phyloP scores from a whole-genome alignment of 2,329 filamentous ascomycete species.

The Neopestalotiopsis sp. region DNA sequence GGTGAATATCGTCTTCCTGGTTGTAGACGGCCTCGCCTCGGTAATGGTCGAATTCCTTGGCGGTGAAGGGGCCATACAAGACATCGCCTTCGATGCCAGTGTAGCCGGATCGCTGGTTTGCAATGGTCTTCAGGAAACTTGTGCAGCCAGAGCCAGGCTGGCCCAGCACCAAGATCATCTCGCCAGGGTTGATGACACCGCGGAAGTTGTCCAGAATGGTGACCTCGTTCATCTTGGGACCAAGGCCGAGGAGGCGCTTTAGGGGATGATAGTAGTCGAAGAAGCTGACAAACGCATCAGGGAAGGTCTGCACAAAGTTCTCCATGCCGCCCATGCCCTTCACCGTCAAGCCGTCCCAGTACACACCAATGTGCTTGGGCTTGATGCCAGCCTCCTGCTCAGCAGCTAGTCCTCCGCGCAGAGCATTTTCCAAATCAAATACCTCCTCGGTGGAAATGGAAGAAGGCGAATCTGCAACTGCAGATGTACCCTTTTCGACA shows the following conservation, averaged over 20 bases:
- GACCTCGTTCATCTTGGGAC: conserved; percentile 71
- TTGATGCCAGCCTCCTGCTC: conserved; percentile 80
- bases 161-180: conserved; percentile 87
- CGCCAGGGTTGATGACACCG: conserved; percentile 76
- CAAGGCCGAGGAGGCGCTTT: conserved; percentile 66
- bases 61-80: conserved; percentile 74
- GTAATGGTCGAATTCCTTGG: conserved; percentile 74
- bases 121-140: conserved; percentile 71
- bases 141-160: conserved; percentile 76
- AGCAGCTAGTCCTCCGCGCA: conserved; percentile 74
- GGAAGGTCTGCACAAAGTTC: conserved; percentile 77
- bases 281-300: conserved; percentile 76
- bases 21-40: conserved; percentile 87
- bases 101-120: conserved; percentile 67
- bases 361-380: conserved; percentile 78
- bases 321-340: conserved; percentile 75
- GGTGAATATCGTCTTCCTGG: conserved; percentile 84
- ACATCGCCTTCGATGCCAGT: conserved; percentile 70
- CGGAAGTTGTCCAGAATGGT: conserved; percentile 76
- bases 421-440: conserved; percentile 77
- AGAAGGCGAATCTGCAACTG: conserved; percentile 41
- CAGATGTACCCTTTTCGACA: conserved; percentile 58
- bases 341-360: conserved; percentile 80
- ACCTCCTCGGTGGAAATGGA: conserved; percentile 56
- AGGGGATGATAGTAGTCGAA: conserved; percentile 75